Conservation (phyloP, 2,329 filamentous ascomycete genomes). For the Monilinia polystroma region DNA sequence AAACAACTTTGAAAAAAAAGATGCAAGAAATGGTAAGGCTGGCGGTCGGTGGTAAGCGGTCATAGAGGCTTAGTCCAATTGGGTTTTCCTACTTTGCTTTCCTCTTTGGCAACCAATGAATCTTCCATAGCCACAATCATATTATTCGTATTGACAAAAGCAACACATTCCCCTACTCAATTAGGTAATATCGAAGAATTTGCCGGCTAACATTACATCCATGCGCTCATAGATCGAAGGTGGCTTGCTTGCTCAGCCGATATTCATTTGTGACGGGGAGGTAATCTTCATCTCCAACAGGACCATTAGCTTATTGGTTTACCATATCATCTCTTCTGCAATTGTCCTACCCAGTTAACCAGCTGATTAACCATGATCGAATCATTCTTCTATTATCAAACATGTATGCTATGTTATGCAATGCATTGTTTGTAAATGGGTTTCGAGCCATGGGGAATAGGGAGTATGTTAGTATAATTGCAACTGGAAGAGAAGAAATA, state of each 20-base stretch:
- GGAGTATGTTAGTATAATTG: too few relatives aligned
- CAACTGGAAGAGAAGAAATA: not conserved
- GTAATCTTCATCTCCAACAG: not conserved
- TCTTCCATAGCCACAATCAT: too few relatives aligned
- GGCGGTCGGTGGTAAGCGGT: not conserved
- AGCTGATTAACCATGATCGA: not conserved
- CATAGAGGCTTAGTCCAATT: not conserved
- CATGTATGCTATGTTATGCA: not conserved
- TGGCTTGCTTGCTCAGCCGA: not conserved
- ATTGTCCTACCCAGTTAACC: not conserved
- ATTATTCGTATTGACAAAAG: too few relatives aligned
- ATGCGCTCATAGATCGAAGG: not conserved
- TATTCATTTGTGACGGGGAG: not conserved
- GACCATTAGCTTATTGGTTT: not conserved
- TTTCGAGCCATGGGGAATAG: not conserved
- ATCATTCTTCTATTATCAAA: not conserved
- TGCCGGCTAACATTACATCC: not conserved
- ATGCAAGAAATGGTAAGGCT: not conserved
- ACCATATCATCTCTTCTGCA: not conserved
- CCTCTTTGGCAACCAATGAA: too few relatives aligned
- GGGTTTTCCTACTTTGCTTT: not conserved
- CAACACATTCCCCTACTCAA: too few relatives aligned
- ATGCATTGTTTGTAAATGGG: not conserved
- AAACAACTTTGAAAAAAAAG: not conserved
- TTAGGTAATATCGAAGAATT: not conserved